Conservation (phyloP, 2,329 filamentous ascomycete genomes). For the Claviceps sp. region DNA sequence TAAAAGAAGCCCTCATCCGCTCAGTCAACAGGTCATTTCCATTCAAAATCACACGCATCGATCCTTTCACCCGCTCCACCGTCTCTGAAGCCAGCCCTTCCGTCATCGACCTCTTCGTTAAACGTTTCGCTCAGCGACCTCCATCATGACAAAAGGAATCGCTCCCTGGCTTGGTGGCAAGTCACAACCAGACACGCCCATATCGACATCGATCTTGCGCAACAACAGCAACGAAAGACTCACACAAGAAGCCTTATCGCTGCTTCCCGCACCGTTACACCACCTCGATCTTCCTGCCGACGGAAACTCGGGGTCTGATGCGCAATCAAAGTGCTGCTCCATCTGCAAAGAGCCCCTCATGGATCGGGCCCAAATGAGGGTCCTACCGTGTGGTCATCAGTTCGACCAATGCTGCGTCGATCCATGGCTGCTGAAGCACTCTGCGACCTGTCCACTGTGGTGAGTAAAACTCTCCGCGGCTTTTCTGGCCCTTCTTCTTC, state of each 20-base stretch:
- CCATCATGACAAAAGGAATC: background rate
- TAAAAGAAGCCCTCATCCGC: too few relatives aligned
- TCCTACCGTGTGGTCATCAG: conserved; percentile 2
- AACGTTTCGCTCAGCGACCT: background rate
- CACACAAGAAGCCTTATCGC: background rate
- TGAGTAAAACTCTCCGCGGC: background rate
- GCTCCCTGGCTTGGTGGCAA: background rate
- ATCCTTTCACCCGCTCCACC: background rate
- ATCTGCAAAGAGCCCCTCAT: conserved; percentile 3
- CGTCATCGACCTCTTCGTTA: background rate
- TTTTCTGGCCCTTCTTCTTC: background rate
- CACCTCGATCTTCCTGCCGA: background rate
- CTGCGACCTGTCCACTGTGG: conserved; percentile 5
- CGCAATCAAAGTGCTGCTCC: background rate
- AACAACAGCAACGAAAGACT: background rate
- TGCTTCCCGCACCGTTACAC: background rate
- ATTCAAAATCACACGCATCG: too few relatives aligned
- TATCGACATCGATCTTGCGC: background rate
- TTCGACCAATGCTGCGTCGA: conserved; percentile 4
- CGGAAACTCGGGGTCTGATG: background rate
- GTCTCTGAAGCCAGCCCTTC: background rate
- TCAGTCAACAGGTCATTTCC: too few relatives aligned
- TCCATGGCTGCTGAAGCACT: conserved; percentile 1
- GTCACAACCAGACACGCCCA: background rate
- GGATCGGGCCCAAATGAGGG: conserved; percentile 1